Evolutionary conservation across 441 rosid species (phyloP), one percentile per base, ranked within the genome.

Genomic region (Rhodomyrtus psidioides): DNA sequence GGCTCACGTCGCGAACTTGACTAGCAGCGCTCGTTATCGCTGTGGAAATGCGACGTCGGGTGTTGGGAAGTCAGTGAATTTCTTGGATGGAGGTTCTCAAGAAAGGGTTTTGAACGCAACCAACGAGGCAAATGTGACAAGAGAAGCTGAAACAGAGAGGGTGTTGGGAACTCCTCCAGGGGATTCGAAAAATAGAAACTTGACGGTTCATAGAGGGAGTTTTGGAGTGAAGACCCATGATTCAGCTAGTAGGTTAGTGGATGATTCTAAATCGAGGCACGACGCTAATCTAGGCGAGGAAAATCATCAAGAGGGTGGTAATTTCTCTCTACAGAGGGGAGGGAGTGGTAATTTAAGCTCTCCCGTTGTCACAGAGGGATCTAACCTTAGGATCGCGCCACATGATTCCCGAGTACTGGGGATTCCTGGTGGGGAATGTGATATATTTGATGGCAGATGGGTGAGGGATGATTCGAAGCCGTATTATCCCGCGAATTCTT

Each of bases 391-490:
- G 56, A 83, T 81, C 59, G 76, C 8, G 55, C 55, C 70, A 13
- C 82, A 82, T 82, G 53, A 59, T 26, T 46, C 42, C 44, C 44
- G 21, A 34, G n/a, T 10, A 5, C 10, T 1, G 49, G 30, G 28
- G 49, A 83, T 46, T 58, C 88, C 90, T 54, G 88, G 76, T 62
- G 90, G 89, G 83, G 85, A 75, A 9, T 94, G 95, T 88, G 92
- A 93, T 89, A 83, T 92, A 53, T 94, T 91, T 86, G 93, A 93
- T 88, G 97, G 97, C 12, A 90, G 84, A 56, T 93, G 97, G 95
- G 95, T 86, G 86, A 93, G 88, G 88, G 89, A 92, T 88, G 90
- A 88, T 46, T 89, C 91, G 23, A 90, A 90, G 90, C 95, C 95
- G 16, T 91, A 92, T 86, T 94, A 94, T 83, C 91, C 91, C 6